These are phyloP conservation scores for Madurella mycetomatis DNA, from an alignment of 2,329 filamentous ascomycete species.

Conservation along the genomic window DNA sequence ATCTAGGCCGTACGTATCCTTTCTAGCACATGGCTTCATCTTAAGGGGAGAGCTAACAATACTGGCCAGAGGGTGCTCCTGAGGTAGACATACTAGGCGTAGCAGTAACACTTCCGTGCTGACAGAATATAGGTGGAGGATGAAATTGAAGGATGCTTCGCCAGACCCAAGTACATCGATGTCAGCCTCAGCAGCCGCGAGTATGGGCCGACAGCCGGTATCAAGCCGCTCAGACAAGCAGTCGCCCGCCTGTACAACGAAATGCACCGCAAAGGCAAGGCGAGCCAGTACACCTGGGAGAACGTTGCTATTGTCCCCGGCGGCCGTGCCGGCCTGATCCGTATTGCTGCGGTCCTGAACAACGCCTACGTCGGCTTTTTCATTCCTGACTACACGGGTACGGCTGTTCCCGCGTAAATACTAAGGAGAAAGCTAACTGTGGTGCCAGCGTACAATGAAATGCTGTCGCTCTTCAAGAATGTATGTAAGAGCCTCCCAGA, in stretches of 20 bases:
- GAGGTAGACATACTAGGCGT: slow-evolving; percentile 41
- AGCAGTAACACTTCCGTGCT: neutral
- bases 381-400: slow-evolving; percentile 84
- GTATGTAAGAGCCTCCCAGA: slow-evolving; percentile 36
- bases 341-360: slow-evolving; percentile 89
- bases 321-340: slow-evolving; percentile 85
- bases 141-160: slow-evolving; percentile 84
- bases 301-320: slow-evolving; percentile 96
- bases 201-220: slow-evolving; percentile 91
- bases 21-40: no score
- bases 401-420: slow-evolving; percentile 6
- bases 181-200: slow-evolving; percentile 75
- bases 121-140: slow-evolving; percentile 61
- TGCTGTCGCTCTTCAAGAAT: slow-evolving; percentile 92
- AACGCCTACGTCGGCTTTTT: slow-evolving; percentile 93
- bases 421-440: neutral
- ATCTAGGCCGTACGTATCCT: slow-evolving; percentile 60
- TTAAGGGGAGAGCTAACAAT: neutral
- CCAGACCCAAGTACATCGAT: slow-evolving; percentile 72
- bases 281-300: slow-evolving; percentile 91
- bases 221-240: slow-evolving; percentile 82
- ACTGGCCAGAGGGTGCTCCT: slow-evolving; percentile 64
- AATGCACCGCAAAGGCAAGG: slow-evolving; percentile 82
- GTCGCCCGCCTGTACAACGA: slow-evolving; percentile 91
- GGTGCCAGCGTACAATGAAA: slow-evolving; percentile 84